Evolutionary conservation across 1,284 basidiomycete species (phyloP), one percentile per base, ranked within the genome.

Genomic region (Cystobasidiaceae sp.): DNA sequence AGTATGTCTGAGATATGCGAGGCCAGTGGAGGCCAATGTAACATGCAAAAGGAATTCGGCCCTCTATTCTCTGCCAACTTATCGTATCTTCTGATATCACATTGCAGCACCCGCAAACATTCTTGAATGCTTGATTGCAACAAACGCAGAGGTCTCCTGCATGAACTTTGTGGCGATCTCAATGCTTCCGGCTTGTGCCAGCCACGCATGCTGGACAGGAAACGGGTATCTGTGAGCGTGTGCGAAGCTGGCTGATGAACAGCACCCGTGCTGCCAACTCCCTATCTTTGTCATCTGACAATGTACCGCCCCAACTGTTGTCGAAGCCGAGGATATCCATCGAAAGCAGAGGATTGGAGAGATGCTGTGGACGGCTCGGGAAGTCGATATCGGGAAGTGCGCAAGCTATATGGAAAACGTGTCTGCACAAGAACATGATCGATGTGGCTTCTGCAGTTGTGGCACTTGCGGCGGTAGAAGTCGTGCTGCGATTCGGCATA

Each of bases 361-460:
- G 49, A 32, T 67, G 66, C 48, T 63, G 52, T 13, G 66, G 66
- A 13, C 66, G 51, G 30, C 49, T 44, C 3, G 59, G 66, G 28
- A 62, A 46, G 45, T 52, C 62, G 30, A 61, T 28, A 15, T 66
- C 39, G 32, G 48, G 62, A 3, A 58, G 52, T 34, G 63, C 67
- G 37, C 67, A 68, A 41, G 30, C 43, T 3, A 87, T 86, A 73
- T 94, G 91, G 0, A 91, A 87, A 52, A 88, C 82, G 73, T 94
- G 92, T 30, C 88, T 84, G 76, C 91, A 94, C 9, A 94, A 80
- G 77, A 89, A 94, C n/a, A 92, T 76, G 4, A 93, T 75, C 2
- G 83, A 74, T 17, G 88, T 77, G 1, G 81, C 79, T 63, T 85
- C 82, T n/a, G 69, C 66, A 7, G 67, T 46, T 19, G 48, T 60